Percentiles rank a stretch among this genome's conserved stretches.
Evolutionary conservation across 495 filamentous ascomycete species (phyloP).

Genomic region (Pyrenula massariospora): DNA sequence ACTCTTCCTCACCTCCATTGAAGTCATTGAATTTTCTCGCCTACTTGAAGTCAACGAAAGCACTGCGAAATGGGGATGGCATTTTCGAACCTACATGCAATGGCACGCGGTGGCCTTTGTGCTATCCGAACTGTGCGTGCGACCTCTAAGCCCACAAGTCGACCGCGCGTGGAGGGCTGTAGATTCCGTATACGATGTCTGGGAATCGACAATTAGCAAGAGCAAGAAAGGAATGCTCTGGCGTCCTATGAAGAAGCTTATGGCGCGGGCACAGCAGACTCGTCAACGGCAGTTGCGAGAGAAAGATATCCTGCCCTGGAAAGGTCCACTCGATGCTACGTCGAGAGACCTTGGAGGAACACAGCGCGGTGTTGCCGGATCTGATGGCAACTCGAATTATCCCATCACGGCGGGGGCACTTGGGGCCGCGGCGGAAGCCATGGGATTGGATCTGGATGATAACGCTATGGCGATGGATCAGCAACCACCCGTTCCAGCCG

Average conservation of each 20-base stretch:
- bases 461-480: background rate
- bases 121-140: slow-evolving; percentile 65
- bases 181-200: slow-evolving; percentile 43
- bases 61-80: slow-evolving; percentile 63
- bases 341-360: background rate
- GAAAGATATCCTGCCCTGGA: slow-evolving; percentile 29
- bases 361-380: background rate
- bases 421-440: background rate
- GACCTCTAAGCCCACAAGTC: slow-evolving; percentile 53
- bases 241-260: slow-evolving; percentile 60
- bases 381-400: background rate
- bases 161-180: slow-evolving; percentile 77
- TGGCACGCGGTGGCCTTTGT: slow-evolving; percentile 70
- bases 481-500: background rate
- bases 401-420: background rate
- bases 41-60: slow-evolving; percentile 48
- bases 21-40: slow-evolving; percentile 63
- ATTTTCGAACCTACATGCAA: slow-evolving; percentile 70
- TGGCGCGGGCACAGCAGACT: slow-evolving; percentile 44
- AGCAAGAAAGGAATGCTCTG: slow-evolving; percentile 55
- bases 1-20: slow-evolving; percentile 62
- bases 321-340: slow-evolving; percentile 13
- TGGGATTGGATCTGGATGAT: background rate
- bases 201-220: slow-evolving; percentile 37
- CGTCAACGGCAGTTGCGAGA: slow-evolving; percentile 26